Base-by-base conservation (phyloP, 306 rosid species). In the Leucaena leucocephala region DNA sequence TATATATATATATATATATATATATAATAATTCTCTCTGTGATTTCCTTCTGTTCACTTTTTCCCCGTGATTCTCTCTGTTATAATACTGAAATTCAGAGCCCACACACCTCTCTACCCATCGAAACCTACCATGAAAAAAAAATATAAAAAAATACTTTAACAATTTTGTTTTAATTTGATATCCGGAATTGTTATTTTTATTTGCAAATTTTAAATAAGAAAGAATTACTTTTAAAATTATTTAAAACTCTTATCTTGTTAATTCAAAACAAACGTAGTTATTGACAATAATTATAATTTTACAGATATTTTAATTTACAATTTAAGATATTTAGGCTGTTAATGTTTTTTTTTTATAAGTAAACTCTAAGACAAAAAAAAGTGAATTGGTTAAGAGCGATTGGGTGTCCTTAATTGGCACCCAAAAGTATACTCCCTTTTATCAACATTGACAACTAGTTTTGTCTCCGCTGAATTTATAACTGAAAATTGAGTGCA, bases 371-470 rank as follows among this genome's bases (percentile, higher is more conserved):
- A 74, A 74, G 75, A 39, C 15, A 65, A 46, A 5, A 73, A 76
- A 82, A 82, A 46, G 77, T 74, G 70, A 64, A 71, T 79, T 72
- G 34, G 43, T 68, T 78, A 43, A 71, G 79, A 78, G 13, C 75
- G 86, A 84, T 81, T 86, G 2, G 33, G 67, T 27, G 67, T 2
- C 65, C 65, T 58, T 61, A 34, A 61, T 33, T 33, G 74, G 58
- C 68, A 74, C 59, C 52, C 75, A 86, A 88, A 90, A 68, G 90
- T 69, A 22, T 35, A 3, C 36, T 8, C 46, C 33, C 86, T 85
- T 86, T 87, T 82, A 81, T 85, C 85, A 27, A 82, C 81, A 49
- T 79, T 67, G 84, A 77, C 89, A 82, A 70, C 80, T 9, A 76
- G 84, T 80, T 79, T 76, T 83, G 86, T 83, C 76, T 73, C 82